Conservation (phyloP, 257 asterid genomes). For the Vinca minor region DNA sequence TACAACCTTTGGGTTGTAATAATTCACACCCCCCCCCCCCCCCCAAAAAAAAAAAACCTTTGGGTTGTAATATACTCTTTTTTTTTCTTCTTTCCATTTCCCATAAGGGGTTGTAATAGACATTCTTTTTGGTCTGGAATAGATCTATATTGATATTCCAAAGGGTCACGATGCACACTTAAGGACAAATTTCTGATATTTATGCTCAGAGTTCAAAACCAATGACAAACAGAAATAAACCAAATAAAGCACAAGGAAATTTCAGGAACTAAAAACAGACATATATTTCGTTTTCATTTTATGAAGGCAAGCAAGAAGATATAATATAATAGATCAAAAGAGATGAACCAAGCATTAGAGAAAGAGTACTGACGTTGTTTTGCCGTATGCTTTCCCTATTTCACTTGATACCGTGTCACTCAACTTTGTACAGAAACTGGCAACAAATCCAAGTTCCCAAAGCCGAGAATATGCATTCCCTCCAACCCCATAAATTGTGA, state of each 20-base stretch:
- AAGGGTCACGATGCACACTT: too few species aligned
- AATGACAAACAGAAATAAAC: background rate
- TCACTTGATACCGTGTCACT: conserved; percentile 96
- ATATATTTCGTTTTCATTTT: background rate
- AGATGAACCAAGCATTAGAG: conserved; percentile 20
- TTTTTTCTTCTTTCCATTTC: too few species aligned
- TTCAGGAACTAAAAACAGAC: background rate
- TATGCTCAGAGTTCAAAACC: background rate
- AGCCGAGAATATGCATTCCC: conserved; percentile 50
- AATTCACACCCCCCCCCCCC: too few species aligned
- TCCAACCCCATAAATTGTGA: conserved; percentile 62
- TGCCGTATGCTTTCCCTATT: conserved; percentile 95
- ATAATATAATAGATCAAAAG: conserved; percentile 1
- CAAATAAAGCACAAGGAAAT: background rate
- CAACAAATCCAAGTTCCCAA: conserved; percentile 86
- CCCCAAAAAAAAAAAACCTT: background rate
- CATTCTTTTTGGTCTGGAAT: too few species aligned
- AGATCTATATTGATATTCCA: too few species aligned
- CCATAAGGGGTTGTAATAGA: too few species aligned
- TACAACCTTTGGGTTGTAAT: too few species aligned
- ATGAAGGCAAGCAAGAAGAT: background rate
- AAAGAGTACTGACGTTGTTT: conserved; percentile 64
- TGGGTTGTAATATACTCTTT: background rate
- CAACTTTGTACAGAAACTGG: conserved; percentile 91
- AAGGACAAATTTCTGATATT: too few species aligned